These are phyloP conservation scores for Bacterosira constricta DNA, from an alignment of 108 stramenopile genomes.

Conservation along the genomic window DNA sequence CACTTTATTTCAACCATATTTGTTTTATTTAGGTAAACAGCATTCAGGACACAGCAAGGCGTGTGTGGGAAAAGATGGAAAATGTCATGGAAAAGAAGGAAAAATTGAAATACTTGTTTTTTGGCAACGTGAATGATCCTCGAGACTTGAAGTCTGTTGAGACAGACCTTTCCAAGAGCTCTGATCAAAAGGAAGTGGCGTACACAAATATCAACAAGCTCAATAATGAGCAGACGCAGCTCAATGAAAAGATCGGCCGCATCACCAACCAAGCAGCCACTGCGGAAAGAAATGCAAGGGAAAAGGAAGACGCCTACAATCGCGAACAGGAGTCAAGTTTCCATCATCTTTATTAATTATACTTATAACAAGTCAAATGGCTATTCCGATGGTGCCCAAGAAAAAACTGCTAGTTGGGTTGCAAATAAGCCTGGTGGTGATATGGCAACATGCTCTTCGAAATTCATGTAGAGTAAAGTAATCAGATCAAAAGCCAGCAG, in stretches of 20 bases:
- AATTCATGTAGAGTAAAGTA: too few species aligned
- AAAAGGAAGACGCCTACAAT: conserved; percentile 65
- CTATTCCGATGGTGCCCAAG: too few species aligned
- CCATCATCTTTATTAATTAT: too few species aligned
- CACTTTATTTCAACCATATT: too few species aligned
- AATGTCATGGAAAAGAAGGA: conserved; percentile 66
- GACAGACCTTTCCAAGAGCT: conserved; percentile 43
- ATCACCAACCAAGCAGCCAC: conserved; percentile 30
- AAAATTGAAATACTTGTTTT: too few species aligned
- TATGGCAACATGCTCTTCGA: too few species aligned
- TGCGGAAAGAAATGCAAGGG: conserved; percentile 53
- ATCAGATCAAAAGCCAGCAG: too few species aligned
- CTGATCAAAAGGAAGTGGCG: conserved; percentile 57
- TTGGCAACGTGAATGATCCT: too few species aligned
- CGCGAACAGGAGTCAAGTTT: conserved; percentile 55
- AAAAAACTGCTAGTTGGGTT: too few species aligned
- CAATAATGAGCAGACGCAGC: conserved; percentile 60
- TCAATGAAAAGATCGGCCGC: conserved; percentile 53
- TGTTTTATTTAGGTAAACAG: conserved; percentile 11
- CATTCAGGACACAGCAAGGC: conserved; percentile 50
- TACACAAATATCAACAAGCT: conserved; percentile 54
- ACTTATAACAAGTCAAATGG: too few species aligned
- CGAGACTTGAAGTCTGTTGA: conserved; percentile 67
- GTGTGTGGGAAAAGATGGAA: conserved; percentile 56
- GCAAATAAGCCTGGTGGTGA: too few species aligned